These are phyloP conservation scores for Gleditsia sinensis DNA, from an alignment of 306 rosid species.

Conservation along the genomic window DNA sequence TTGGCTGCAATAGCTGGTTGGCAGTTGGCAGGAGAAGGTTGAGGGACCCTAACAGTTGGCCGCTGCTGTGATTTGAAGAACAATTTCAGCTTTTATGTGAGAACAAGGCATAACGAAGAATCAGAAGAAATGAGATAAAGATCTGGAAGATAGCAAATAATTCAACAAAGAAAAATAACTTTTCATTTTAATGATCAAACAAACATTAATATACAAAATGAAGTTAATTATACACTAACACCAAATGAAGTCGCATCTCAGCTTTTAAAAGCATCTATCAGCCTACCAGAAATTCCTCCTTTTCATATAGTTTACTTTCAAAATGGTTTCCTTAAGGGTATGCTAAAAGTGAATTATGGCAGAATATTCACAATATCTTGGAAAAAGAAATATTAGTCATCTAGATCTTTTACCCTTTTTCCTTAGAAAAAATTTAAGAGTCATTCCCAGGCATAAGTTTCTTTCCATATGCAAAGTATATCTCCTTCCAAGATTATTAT, in stretches of 20 bases:
- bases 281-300: neutral
- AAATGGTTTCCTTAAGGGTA: neutral
- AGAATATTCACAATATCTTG: neutral
- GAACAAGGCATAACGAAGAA: neutral
- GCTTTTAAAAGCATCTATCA: neutral
- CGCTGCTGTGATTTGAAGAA: slow-evolving; percentile 48
- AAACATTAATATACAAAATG: neutral
- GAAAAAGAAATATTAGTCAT: neutral
- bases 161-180: slow-evolving; percentile 19
- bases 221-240: slow-evolving; percentile 7
- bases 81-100: neutral
- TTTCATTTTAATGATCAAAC: slow-evolving; percentile 1
- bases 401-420: neutral
- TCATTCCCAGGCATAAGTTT: slow-evolving; percentile 5
- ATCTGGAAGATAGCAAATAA: slow-evolving; percentile 6
- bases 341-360: neutral
- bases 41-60: slow-evolving; percentile 48
- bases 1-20: slow-evolving; percentile 41
- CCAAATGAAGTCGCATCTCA: neutral
- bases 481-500: slow-evolving; percentile 12
- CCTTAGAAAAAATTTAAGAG: neutral
- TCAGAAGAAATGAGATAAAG: neutral
- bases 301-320: neutral
- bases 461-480: slow-evolving; percentile 23
- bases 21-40: slow-evolving; percentile 42